Evolutionary conservation across 306 rosid genomes (phyloP), one percentile per base, ranked within the genome.

Genomic region (Ormosia semicastrata): DNA sequence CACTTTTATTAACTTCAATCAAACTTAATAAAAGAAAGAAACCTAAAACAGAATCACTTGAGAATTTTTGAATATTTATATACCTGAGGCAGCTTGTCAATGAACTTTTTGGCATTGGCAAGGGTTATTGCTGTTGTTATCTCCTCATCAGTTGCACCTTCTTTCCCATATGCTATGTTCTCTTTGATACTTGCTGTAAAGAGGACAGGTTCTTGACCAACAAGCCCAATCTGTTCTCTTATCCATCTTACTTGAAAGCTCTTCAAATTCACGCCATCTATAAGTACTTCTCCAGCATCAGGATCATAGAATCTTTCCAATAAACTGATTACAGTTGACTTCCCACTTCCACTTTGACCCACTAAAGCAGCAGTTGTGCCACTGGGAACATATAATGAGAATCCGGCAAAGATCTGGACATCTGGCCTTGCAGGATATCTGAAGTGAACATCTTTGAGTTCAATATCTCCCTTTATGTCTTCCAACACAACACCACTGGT

Each of bases 301-400:
- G 98, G 99, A 80, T 95, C 98, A 62, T 95, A 95, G 73, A 95
- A 93, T 66, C 99, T 89, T 84, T 95, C 98, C 9, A 93, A 56
- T 43, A 95, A 82, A 66, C 90, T 87, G 33, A 93, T 89, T 11
- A 93, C 94, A 0, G 98, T 95, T 0, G 99, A 95, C 71, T 95
- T 95, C 7, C 99, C 99, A 46, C 99, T 95, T 58, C 99, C 99
- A 66, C 99, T 95, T 62, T 93, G 97, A 56, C 98, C 99, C 54
- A 95, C 98, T 53, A 95, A 89, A 39, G 99, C 99, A 36, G 88
- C 75, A 37, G 94, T 92, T 54, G 85, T 87, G 66, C 98, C 98
- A 66, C 85, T 88, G 0, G 93, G 86, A 71, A 93, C 93, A 67
- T 34, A 15, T 47, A 95, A 71, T 8, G 98, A 93, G 84, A 95